Conservation (phyloP, 2,329 filamentous ascomycete species). For the Fusarium nodosum region DNA sequence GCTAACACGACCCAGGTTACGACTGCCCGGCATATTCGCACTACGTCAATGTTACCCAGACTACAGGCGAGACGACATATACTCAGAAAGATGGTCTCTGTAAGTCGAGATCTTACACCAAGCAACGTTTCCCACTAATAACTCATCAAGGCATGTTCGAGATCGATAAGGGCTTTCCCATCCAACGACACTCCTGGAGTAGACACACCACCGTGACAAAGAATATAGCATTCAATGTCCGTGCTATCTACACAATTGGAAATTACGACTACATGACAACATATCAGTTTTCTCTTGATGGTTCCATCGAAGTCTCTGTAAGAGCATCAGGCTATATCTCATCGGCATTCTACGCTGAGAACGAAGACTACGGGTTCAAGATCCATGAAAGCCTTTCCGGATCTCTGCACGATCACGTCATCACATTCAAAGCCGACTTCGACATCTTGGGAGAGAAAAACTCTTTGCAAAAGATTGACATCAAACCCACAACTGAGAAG, state of each 20-base stretch:
- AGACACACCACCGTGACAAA: constrained; percentile 8
- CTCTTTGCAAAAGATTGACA: constrained; percentile 3
- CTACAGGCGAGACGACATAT: background rate
- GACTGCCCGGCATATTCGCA: constrained; percentile 7
- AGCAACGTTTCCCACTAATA: background rate
- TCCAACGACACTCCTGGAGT: constrained; percentile 16
- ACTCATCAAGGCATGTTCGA: constrained; percentile 5
- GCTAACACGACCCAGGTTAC: background rate
- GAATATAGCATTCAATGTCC: constrained; percentile 14
- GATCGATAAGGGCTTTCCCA: constrained; percentile 14
- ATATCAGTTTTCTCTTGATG: constrained; percentile 3
- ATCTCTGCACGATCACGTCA: background rate
- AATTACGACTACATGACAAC: constrained; percentile 20
- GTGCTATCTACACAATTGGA: constrained; percentile 14
- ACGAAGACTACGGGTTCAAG: constrained; percentile 13
- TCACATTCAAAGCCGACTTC: constrained; percentile 2
- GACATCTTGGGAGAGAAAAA: constrained; percentile 14
- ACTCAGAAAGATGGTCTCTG: constrained; percentile 4
- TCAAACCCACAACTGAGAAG: constrained; percentile 7
- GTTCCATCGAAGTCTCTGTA: constrained; percentile 4
- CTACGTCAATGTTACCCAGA: constrained; percentile 1
- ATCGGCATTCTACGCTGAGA: constrained; percentile 1
- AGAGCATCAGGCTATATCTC: constrained; percentile 15
- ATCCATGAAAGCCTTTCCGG: constrained; percentile 13
- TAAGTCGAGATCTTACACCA: accelerated